These are phyloP conservation scores for Cladosporium sp. DNA, from an alignment of 2,329 filamentous ascomycete genomes.

Conservation along the genomic window DNA sequence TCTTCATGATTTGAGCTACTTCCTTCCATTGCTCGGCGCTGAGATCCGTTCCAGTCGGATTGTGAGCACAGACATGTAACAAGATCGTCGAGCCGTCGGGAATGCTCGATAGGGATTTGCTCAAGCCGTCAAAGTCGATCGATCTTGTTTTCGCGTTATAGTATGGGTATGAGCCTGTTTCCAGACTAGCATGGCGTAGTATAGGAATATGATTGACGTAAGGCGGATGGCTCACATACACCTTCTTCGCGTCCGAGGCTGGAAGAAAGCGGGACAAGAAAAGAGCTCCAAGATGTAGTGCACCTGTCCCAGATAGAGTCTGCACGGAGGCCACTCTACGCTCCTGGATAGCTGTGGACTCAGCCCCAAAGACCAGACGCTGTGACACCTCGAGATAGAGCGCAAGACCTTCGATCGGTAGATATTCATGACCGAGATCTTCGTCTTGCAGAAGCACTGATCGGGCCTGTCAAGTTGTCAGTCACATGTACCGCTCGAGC, in stretches of 20 bases:
- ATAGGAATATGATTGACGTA: conserved; percentile 99
- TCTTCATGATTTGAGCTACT: conserved; percentile 73
- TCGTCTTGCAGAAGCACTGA: conserved; percentile 85
- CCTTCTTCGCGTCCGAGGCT: conserved; percentile 63
- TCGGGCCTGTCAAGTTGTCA: conserved; percentile 69
- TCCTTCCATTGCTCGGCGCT: conserved; percentile 93
- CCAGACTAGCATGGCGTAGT: conserved; percentile 84
- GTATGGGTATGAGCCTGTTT: conserved; percentile 85
- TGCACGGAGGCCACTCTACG: conserved; percentile 81
- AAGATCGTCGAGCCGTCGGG: conserved; percentile 82
- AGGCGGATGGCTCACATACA: conserved; percentile 92
- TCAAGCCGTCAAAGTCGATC: conserved; percentile 89
- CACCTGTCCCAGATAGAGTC: conserved; percentile 95
- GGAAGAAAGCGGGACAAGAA: conserved; percentile 84
- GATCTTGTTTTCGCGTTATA: conserved; percentile 86
- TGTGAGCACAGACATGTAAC: conserved; percentile 94
- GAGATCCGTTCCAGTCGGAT: conserved; percentile 95
- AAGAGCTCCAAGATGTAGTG: conserved; percentile 86
- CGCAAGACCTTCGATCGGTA: conserved; percentile 86
- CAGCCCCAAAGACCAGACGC: conserved; percentile 79
- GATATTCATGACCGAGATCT: conserved; percentile 94
- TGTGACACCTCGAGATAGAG: conserved; percentile 86
- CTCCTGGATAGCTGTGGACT: conserved; percentile 79
- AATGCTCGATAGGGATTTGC: conserved; percentile 67
- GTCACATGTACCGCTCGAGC: background rate